Conservation (phyloP, 1,284 basidiomycete species). For the Ustilago xerochloae region DNA sequence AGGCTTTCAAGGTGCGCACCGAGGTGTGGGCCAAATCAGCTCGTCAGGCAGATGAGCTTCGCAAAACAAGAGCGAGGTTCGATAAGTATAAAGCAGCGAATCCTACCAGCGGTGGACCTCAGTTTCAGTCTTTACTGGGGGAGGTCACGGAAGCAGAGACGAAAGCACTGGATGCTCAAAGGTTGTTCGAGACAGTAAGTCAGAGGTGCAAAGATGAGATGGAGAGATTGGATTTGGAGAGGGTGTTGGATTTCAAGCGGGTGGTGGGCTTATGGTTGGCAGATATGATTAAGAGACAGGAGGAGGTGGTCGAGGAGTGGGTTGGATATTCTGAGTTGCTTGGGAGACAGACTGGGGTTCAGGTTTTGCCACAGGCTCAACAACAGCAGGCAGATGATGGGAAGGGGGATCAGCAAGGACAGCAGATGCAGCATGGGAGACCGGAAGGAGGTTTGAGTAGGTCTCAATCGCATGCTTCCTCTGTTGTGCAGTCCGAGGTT, state of each 20-base stretch:
- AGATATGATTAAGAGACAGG: constrained; percentile 83
- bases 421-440: not conserved
- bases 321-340: constrained; percentile 52
- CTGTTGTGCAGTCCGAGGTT: not conserved
- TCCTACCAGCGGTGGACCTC: constrained; percentile 20
- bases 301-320: constrained; percentile 74
- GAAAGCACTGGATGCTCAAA: constrained; percentile 70
- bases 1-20: constrained; percentile 86
- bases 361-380: constrained; percentile 14
- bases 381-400: not conserved
- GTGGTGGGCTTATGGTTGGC: constrained; percentile 81
- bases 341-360: constrained; percentile 51
- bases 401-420: too few species aligned
- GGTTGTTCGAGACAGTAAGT: constrained; percentile 87
- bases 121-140: constrained; percentile 46
- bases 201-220: constrained; percentile 90
- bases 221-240: constrained; percentile 90
- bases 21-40: constrained; percentile 74
- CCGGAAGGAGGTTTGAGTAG: not conserved
- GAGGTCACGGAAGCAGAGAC: constrained; percentile 53
- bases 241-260: constrained; percentile 86
- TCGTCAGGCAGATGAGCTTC: constrained; percentile 77
- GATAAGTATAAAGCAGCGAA: constrained; percentile 82
- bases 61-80: constrained; percentile 78
- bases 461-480: constrained; percentile 4